Evolutionary conservation across 768 basidiomycete genomes (phyloP), one percentile per base, ranked within the genome.

Genomic region (Pisolithus microcarpus): DNA sequence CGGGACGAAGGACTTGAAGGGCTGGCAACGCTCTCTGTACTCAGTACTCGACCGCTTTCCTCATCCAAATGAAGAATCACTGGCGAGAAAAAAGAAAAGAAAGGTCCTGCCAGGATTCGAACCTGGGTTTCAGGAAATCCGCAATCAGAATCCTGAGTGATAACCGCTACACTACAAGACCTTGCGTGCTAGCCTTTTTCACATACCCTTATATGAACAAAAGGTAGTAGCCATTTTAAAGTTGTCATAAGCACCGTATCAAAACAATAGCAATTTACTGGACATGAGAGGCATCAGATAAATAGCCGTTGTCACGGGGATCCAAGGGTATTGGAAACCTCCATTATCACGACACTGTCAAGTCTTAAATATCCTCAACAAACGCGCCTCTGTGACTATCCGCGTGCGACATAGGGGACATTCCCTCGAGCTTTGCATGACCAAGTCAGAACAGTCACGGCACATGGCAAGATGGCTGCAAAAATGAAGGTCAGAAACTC

Each of bases 321-420:
- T 26, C 43, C 23, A 23, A 26, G 5, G 23, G 16, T 24, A 28
- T 26, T 44, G n/a, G 10, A 21, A 24, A 24, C 24, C 5, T 28
- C 13, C 11, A 8, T 31, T 26, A 26, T 7, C 34, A 34, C 5
- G 11, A 34, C 3, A 34, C 13, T 5, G 34, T 47, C 44, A 80
- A 7, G 76, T 68, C 67, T 73, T 77, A 63, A 78, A 93, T 52
- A 94, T 91, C 49, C 91, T 77, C 48, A 94, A 71, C 46, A 94
- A 70, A 37, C 91, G 74, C 23, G 80, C 80, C 63, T 90, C 87
- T 0, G 88, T 91, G 40, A 94, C 81, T 44, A 93, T 92, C 46
- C 90, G 75, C 13, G 90, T 94, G 49, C 93, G 75, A 65, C 93
- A 96, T 3, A 96, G 73, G 0, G 93, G 93, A 59, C 93, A 96